Conservation (phyloP, 1,139 yeast genomes). For the Komagataea norvegica region DNA sequence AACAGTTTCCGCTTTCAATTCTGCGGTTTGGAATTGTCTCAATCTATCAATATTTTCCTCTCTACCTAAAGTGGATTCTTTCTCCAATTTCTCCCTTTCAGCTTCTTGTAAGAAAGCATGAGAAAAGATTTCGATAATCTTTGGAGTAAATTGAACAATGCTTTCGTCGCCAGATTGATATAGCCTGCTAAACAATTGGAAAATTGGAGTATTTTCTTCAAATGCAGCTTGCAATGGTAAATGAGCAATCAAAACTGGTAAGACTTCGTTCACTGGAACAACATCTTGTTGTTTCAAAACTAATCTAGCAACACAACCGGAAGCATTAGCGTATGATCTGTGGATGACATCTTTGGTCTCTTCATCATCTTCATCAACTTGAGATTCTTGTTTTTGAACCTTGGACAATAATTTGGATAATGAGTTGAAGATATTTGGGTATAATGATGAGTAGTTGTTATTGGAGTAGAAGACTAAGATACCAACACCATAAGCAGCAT, state of each 20-base stretch:
- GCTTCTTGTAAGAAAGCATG: slow-evolving; percentile 68
- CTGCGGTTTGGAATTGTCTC: slow-evolving; percentile 73
- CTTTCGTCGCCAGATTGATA: slow-evolving; percentile 59
- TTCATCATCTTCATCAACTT: slow-evolving; percentile 60
- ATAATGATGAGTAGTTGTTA: slow-evolving; percentile 56
- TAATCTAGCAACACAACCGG: slow-evolving; percentile 97
- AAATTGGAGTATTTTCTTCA: slow-evolving; percentile 91
- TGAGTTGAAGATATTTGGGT: slow-evolving; percentile 66
- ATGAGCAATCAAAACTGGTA: slow-evolving; percentile 71
- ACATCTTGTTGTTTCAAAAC: slow-evolving; percentile 65
- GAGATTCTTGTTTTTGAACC: slow-evolving; percentile 65
- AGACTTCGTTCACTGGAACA: slow-evolving; percentile 75
- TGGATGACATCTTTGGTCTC: slow-evolving; percentile 77
- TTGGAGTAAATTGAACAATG: slow-evolving; percentile 55
- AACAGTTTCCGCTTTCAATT: slow-evolving; percentile 57
- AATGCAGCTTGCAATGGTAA: slow-evolving; percentile 85
- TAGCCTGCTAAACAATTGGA: slow-evolving; percentile 68
- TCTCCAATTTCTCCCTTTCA: slow-evolving; percentile 63
- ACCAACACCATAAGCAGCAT: slow-evolving; percentile 96
- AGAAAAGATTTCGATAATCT: slow-evolving; percentile 63
- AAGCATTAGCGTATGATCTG: slow-evolving; percentile 88
- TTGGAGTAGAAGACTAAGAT: slow-evolving; percentile 59
- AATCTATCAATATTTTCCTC: slow-evolving; percentile 73
- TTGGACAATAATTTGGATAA: slow-evolving; percentile 75
- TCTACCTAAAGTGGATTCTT: slow-evolving; percentile 75